Conservation (phyloP, 208 protist species). For the Leishmania amazonensis region DNA sequence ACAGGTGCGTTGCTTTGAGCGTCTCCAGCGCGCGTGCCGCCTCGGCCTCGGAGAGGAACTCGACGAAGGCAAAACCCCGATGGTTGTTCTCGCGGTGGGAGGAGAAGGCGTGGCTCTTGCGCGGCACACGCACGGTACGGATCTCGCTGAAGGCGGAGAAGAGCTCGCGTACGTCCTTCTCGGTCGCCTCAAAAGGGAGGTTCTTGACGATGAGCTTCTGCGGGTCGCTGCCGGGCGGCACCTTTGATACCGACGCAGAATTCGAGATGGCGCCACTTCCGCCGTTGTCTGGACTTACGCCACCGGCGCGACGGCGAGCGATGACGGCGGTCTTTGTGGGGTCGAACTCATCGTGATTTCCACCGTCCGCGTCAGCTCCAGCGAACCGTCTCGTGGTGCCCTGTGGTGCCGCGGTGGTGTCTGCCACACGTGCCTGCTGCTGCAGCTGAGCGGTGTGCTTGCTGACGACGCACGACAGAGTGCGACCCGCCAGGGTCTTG, state of each 20-base stretch:
- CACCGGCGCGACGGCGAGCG: constrained; percentile 23
- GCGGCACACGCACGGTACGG: constrained; percentile 96
- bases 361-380: not conserved
- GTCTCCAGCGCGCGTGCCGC: constrained; percentile 92
- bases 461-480: constrained; percentile 72
- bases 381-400: not conserved
- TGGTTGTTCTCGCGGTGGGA: constrained; percentile 89
- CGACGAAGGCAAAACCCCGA: constrained; percentile 98
- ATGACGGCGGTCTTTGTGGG: constrained; percentile 34
- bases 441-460: constrained; percentile 56
- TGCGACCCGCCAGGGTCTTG: constrained; percentile 54
- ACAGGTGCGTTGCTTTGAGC: constrained; percentile 96
- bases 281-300: not conserved
- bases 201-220: constrained; percentile 98
- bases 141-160: constrained; percentile 97
- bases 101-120: constrained; percentile 90
- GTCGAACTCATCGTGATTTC: constrained; percentile 31
- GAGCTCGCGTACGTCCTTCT: constrained; percentile 96
- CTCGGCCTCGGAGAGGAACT: constrained; percentile 97
- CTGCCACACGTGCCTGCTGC: constrained; percentile 27
- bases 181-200: constrained; percentile 98
- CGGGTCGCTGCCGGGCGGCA: constrained; percentile 83
- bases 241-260: not conserved
- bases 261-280: not conserved
- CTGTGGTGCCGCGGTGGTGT: constrained; percentile 1